A percentile compares a stretch with the other conserved stretches of the same genome.
These are phyloP conservation scores for Skeletonema tropicum DNA, from an alignment of 108 stramenopile species.

Conservation along the genomic window DNA sequence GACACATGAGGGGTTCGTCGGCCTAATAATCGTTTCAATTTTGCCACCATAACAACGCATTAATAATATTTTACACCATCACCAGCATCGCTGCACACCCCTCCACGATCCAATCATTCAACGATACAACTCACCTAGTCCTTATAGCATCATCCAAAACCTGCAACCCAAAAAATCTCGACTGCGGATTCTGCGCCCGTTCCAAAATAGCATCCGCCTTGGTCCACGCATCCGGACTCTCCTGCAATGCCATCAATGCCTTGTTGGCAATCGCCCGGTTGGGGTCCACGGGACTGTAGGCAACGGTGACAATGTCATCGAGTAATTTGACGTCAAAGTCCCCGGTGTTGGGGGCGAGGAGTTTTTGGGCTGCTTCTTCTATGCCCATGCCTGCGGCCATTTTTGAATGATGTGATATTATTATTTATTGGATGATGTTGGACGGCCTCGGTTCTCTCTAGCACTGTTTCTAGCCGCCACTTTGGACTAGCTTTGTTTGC, in stretches of 20 bases:
- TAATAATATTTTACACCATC: too few relatives aligned
- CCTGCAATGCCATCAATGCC: slow-evolving; percentile 90
- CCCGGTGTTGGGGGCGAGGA: slow-evolving; percentile 46
- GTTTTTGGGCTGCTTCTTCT: slow-evolving; percentile 50
- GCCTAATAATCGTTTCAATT: neutral
- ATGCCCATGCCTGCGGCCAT: slow-evolving; percentile 20
- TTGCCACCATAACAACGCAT: neutral
- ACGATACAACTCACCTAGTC: slow-evolving; percentile 62
- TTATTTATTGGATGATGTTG: too few relatives aligned
- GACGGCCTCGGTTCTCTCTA: neutral
- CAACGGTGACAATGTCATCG: slow-evolving; percentile 80
- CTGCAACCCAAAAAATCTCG: slow-evolving; percentile 88
- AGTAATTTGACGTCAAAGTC: slow-evolving; percentile 88
- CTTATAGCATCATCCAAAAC: slow-evolving; percentile 89
- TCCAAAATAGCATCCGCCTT: slow-evolving; percentile 91
- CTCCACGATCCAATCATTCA: neutral
- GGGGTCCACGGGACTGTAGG: slow-evolving; percentile 84
- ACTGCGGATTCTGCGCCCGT: slow-evolving; percentile 76
- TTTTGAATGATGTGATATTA: neutral
- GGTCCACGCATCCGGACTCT: slow-evolving; percentile 80
- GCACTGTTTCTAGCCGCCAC: neutral
- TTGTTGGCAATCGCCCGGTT: slow-evolving; percentile 86
- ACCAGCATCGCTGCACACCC: too few relatives aligned
- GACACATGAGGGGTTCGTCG: neutral
- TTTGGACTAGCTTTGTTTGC: too few relatives aligned